phyloP scores from a whole-genome alignment of 148 eudicot species.

The Beta vulgaris region DNA sequence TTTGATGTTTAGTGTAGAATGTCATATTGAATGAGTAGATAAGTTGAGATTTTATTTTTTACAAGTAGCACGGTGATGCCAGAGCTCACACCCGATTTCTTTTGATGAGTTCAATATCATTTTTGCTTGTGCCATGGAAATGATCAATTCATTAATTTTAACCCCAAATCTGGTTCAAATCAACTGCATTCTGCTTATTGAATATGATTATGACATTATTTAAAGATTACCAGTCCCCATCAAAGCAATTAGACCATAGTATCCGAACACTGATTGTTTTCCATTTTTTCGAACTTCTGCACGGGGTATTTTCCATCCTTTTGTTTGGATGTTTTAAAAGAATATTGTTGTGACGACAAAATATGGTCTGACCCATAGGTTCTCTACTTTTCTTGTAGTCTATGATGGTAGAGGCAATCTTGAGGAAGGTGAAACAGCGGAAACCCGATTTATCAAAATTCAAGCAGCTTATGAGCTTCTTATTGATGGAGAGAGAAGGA shows the following conservation, averaged over 20 bases:
- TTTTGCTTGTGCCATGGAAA: too few species aligned
- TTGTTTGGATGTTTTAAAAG: neutral
- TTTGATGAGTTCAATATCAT: too few species aligned
- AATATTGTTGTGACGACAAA: neutral
- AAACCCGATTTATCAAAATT: conserved; percentile 88
- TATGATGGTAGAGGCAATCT: conserved; percentile 95
- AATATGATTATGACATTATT: too few species aligned
- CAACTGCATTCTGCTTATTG: too few species aligned
- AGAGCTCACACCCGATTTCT: too few species aligned
- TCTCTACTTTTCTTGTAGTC: conserved; percentile 43
- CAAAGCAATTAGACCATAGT: neutral
- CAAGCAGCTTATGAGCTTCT: conserved; percentile 99
- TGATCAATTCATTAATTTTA: too few species aligned
- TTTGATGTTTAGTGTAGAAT: too few species aligned
- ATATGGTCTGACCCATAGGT: conserved; percentile 18
- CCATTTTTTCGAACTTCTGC: neutral
- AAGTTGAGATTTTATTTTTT: too few species aligned
- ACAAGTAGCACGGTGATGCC: too few species aligned
- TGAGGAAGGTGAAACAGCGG: conserved; percentile 95
- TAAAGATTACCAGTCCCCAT: too few species aligned
- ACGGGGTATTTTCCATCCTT: neutral
- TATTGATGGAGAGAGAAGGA: conserved; percentile 68
- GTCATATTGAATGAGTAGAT: too few species aligned
- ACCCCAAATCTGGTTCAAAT: too few species aligned
- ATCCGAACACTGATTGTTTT: neutral